Percentiles rank a stretch among this genome's conserved stretches.
phyloP scores from a whole-genome alignment of 164 flowering plant genomes.

The Aristolochia fimbriata region DNA sequence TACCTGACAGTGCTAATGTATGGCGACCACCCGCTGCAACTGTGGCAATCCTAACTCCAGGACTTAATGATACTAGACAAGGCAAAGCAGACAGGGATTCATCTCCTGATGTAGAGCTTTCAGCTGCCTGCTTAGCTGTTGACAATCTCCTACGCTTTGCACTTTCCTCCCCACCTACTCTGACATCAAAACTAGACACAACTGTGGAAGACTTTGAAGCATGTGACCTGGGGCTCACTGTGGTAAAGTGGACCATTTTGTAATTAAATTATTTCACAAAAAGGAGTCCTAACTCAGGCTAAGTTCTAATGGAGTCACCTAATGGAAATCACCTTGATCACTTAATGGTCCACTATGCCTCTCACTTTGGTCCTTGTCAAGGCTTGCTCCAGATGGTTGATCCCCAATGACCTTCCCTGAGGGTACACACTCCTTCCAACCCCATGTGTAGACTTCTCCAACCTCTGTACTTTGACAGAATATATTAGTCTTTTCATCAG shows the following conservation, averaged over 20 bases:
- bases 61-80: conserved; percentile 68
- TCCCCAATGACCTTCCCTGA: conserved; percentile 78
- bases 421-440: conserved; percentile 98
- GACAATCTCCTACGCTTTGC: conserved; percentile 70
- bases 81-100: conserved; percentile 77
- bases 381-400: conserved; percentile 21
- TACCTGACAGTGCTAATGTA: conserved; percentile 90
- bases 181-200: conserved; percentile 31
- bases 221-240: conserved; percentile 69
- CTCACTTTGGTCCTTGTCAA: conserved; percentile 46
- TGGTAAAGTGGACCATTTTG: conserved; percentile 11
- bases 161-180: conserved; percentile 43
- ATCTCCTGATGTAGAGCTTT: conserved; percentile 63
- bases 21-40: conserved; percentile 99
- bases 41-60: conserved; percentile 65
- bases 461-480: conserved; percentile 23
- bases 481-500: neutral
- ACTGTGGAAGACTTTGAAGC: conserved; percentile 36
- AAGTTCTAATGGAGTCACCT: neutral
- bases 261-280: conserved; percentile 15
- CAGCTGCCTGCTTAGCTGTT: conserved; percentile 55
- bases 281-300: neutral
- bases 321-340: conserved; percentile 55
- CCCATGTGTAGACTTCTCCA: conserved; percentile 96
- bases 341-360: conserved; percentile 34